Percentiles rank a stretch among this genome's conserved stretches.
These are phyloP conservation scores for Phytopythium mirpurense DNA, from an alignment of 352 stramenopile genomes.

Conservation along the genomic window DNA sequence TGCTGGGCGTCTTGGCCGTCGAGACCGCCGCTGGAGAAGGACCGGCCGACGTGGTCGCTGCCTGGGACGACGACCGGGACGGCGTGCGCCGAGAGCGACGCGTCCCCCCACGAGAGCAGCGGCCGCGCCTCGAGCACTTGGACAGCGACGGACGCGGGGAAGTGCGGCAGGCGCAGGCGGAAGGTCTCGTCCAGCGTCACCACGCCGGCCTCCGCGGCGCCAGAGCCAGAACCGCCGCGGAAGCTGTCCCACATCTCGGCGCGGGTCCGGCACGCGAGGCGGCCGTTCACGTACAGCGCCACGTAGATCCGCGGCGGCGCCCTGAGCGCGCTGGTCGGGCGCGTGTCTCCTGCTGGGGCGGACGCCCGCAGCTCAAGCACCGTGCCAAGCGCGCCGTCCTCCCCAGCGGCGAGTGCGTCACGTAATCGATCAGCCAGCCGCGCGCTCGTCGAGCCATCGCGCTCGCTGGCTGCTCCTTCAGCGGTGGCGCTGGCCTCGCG, in stretches of 20 bases:
- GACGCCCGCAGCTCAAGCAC: constrained; percentile 18
- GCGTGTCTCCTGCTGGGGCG: no score
- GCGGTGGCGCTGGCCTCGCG: no score
- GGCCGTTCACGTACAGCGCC: constrained; percentile 34
- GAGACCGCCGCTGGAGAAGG: not conserved
- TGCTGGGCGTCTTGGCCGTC: not conserved
- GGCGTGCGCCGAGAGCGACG: constrained; percentile 39
- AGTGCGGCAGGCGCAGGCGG: constrained; percentile 36
- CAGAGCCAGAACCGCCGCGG: not conserved
- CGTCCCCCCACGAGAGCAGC: constrained; percentile 19
- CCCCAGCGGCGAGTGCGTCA: not conserved
- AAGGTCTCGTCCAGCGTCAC: constrained; percentile 44
- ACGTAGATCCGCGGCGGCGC: constrained; percentile 24
- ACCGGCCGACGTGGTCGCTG: constrained; percentile 7
- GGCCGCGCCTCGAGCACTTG: constrained; percentile 42
- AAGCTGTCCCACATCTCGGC: constrained; percentile 9
- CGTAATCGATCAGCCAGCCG: not conserved
- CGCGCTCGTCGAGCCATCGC: constrained; percentile 22
- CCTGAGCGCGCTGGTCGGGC: no score
- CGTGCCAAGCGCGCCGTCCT: constrained; percentile 10
- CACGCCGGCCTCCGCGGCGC: constrained; percentile 14
- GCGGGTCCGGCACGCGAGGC: constrained; percentile 28
- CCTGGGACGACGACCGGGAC: constrained; percentile 52
- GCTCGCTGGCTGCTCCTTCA: not conserved
- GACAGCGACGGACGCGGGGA: constrained; percentile 40